phyloP scores from a whole-genome alignment of 1,284 basidiomycete genomes.

The Ustilago xerochloae region DNA sequence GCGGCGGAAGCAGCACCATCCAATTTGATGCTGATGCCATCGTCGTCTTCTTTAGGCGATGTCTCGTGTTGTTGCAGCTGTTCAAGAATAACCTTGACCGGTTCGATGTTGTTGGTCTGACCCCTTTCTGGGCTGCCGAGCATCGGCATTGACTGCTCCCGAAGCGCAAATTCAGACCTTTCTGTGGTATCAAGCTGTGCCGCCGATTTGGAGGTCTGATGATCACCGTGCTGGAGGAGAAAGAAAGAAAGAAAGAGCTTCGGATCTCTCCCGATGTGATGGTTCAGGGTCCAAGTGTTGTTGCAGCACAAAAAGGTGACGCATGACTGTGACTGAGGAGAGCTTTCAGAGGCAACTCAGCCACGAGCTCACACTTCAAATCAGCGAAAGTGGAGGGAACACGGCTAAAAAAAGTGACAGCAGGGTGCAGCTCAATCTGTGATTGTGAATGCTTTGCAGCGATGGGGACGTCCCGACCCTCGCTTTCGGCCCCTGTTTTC shows the following conservation, averaged over 20 bases:
- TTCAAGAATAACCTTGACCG: neutral
- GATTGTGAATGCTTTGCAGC: too few species aligned
- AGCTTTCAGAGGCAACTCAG: neutral
- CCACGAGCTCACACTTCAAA: too few species aligned
- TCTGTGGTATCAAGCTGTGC: too few species aligned
- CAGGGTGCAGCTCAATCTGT: neutral
- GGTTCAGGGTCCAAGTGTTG: neutral
- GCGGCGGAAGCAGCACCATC: conserved; percentile 3
- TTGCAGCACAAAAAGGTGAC: too few species aligned
- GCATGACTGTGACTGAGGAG: neutral
- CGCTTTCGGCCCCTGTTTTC: too few species aligned
- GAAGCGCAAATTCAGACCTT: too few species aligned
- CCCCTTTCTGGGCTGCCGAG: neutral
- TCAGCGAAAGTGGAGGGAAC: neutral
- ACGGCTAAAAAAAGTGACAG: neutral
- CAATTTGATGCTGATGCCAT: too few species aligned
- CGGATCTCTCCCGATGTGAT: neutral
- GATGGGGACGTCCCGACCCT: too few species aligned
- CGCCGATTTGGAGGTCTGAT: too few species aligned
- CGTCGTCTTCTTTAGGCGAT: neutral
- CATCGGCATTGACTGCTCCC: neutral
- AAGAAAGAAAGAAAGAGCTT: neutral
- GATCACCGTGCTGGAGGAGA: too few species aligned
- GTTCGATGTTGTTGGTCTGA: neutral
- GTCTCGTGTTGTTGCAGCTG: neutral